These are phyloP conservation scores for Ceratocystis variospora DNA, from an alignment of 2,329 filamentous ascomycete genomes.

Conservation along the genomic window DNA sequence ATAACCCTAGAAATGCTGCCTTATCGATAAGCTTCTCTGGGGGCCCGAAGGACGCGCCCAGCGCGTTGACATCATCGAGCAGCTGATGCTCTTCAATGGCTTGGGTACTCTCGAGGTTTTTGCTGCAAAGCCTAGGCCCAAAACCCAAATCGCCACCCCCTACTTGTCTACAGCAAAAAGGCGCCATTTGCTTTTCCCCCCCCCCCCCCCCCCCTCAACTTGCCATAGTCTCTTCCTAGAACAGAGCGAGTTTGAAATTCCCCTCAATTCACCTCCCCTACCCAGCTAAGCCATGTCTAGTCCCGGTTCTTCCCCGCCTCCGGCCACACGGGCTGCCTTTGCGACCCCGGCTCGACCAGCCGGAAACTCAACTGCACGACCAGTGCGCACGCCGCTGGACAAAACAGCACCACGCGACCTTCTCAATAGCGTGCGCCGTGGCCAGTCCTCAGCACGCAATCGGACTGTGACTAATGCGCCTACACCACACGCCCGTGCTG, in stretches of 20 bases:
- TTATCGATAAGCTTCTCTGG: neutral
- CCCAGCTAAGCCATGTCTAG: slow-evolving; percentile 4
- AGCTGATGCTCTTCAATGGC: neutral
- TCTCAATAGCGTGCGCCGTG: slow-evolving; percentile 29
- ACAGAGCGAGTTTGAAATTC: neutral
- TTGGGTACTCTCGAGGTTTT: too few relatives aligned
- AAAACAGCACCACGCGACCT: slow-evolving; percentile 27
- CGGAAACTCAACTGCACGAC: slow-evolving; percentile 24
- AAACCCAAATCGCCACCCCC: too few relatives aligned
- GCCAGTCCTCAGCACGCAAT: slow-evolving; percentile 26
- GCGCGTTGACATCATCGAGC: slow-evolving; percentile 7
- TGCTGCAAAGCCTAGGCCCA: too few relatives aligned
- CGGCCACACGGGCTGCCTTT: slow-evolving; percentile 10
- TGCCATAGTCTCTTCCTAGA: neutral
- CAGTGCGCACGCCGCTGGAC: slow-evolving; percentile 33
- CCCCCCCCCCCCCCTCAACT: neutral
- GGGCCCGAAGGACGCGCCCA: neutral
- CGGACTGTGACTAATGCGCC: slow-evolving; percentile 27
- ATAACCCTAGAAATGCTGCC: neutral
- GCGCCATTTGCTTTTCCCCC: too few relatives aligned
- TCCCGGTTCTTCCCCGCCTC: slow-evolving; percentile 12
- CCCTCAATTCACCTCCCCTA: neutral
- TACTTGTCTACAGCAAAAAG: too few relatives aligned
- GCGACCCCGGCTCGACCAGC: slow-evolving; percentile 20
- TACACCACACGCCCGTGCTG: slow-evolving; percentile 49